Evolutionary conservation across 2,329 filamentous ascomycete species (phyloP).

Genomic region (Claviceps sp.): DNA sequence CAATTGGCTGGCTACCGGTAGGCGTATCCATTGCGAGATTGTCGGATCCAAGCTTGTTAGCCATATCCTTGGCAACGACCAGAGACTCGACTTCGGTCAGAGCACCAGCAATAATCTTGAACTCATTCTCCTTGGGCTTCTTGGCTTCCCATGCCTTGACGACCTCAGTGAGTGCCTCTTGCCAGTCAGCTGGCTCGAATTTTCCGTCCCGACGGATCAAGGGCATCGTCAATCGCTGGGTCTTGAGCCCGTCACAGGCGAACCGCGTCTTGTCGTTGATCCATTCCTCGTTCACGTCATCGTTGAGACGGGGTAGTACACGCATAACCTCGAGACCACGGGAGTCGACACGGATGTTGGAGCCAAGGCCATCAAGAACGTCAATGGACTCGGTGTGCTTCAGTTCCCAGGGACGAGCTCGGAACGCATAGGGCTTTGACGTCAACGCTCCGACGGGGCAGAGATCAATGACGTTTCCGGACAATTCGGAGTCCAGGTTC

Average conservation of each 20-base stretch:
- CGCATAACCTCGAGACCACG: conserved; percentile 95
- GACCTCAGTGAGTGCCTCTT: conserved; percentile 85
- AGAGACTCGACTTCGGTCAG: conserved; percentile 85
- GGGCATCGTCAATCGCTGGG: conserved; percentile 86
- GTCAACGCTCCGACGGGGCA: conserved; percentile 95
- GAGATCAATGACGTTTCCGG: conserved; percentile 93
- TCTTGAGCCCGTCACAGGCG: conserved; percentile 91
- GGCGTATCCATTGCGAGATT: conserved; percentile 90
- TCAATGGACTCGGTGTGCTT: conserved; percentile 94
- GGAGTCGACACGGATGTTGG: conserved; percentile 87
- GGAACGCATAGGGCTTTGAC: conserved; percentile 96
- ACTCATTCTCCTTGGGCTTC: conserved; percentile 78
- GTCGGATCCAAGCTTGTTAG: conserved; percentile 91
- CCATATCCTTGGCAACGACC: conserved; percentile 92
- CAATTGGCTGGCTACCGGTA: conserved; percentile 66
- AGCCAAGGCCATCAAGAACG: conserved; percentile 82
- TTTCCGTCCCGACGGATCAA: conserved; percentile 78
- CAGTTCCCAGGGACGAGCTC: conserved; percentile 90
- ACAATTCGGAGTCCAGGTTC: conserved; percentile 87
- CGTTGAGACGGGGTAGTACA: conserved; percentile 81
- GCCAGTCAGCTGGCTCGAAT: conserved; percentile 88
- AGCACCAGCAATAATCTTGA: conserved; percentile 88
- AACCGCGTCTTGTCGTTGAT: conserved; percentile 98
- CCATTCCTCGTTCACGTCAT: conserved; percentile 99
- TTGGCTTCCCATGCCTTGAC: conserved; percentile 65